Base-by-base conservation (phyloP, 139 green algal species). In the Eudorina sp. region DNA sequence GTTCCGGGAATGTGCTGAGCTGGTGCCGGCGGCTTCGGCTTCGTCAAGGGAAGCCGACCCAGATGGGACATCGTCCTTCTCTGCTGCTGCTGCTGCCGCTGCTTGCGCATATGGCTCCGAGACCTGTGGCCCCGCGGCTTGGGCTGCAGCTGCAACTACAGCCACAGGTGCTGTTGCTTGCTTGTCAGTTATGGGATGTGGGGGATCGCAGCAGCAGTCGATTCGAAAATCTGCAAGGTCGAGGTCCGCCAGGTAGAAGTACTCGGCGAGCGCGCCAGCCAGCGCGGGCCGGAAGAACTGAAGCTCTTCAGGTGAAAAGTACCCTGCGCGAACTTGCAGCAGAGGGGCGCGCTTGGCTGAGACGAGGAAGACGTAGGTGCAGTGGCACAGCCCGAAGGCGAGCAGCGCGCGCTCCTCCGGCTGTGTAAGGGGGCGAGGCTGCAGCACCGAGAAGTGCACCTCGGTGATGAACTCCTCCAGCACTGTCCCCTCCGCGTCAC, bases 181-280 rank as follows among this genome's bases (percentile, higher is more conserved):
- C 13, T 13, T 79, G 72, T 16, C 7, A 19, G 69, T 27, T 11
- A 23, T 5, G 16, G 36, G 36, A 29, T 29, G 11, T 3, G 68
- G 36, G 14, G 68, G 68, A n/a, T 25, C 13, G 68, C 68, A 76
- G 68, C 68, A 76, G 68, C 72, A 79, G 41, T 55, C 38, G 5
- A 53, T 11, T 16, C 43, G 41, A 25, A 79, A 79, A 23, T 51
- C 40, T 6, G 41, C 72, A 0, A 79, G 41, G 9, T 53, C 13
- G 23, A 79, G 38, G 41, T 53, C 72, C 3, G 72, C 68, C 16
- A 76, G 68, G 68, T 76, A 76, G 31, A 76, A 76, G 68, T 76
- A 76, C 62, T 76, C 68, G 21, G 68, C 68, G 18, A 76, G 68
- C 16, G 68, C 68, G 40, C 68, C 68, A 25, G 68, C 36, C 18